Evolutionary conservation across 148 eudicot genomes (phyloP).

Genomic region (Fagopyrum homotropicum): DNA sequence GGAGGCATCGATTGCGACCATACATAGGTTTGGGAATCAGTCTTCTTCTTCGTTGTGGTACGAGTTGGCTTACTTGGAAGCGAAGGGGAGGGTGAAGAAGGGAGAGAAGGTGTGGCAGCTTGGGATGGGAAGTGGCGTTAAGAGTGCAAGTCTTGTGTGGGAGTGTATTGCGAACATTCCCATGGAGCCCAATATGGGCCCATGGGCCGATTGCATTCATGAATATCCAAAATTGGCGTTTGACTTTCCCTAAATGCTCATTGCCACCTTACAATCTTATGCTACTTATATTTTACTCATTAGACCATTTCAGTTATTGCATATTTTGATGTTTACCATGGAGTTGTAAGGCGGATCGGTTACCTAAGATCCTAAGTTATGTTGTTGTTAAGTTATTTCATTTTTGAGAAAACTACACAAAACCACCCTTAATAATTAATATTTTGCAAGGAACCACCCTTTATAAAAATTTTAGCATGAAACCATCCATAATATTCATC

Average conservation of each 20-base stretch:
- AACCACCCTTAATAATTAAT: too few species aligned
- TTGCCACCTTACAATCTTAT: too few species aligned
- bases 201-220: constrained; percentile 13
- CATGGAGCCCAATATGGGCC: neutral
- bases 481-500: too few species aligned
- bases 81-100: constrained; percentile 31
- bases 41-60: constrained; percentile 46
- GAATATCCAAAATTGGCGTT: neutral
- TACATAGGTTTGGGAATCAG: constrained; percentile 38
- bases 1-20: constrained; percentile 38
- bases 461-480: too few species aligned
- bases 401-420: too few species aligned
- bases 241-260: neutral
- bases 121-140: constrained; percentile 9
- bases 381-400: too few species aligned
- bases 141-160: constrained; percentile 7
- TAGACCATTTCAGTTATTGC: too few species aligned
- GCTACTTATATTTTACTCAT: too few species aligned
- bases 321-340: too few species aligned
- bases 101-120: constrained; percentile 46
- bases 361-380: too few species aligned
- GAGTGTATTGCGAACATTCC: neutral
- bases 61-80: constrained; percentile 41
- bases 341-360: too few species aligned
- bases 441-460: too few species aligned